Conservation (phyloP, 257 asterid species). For the Henckelia pumila region DNA sequence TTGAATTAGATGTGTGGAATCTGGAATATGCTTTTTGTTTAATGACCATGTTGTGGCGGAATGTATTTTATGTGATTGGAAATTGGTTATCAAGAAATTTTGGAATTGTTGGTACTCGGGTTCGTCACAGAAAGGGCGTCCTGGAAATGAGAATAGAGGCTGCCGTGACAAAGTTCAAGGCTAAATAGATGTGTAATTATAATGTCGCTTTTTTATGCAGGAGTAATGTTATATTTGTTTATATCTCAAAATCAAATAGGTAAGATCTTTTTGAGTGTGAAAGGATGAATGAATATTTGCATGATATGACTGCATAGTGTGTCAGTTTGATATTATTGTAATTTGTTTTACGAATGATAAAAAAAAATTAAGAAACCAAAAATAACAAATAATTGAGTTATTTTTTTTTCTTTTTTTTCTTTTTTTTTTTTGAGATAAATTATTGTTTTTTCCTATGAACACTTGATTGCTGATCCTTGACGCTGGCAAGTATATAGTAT, state of each 20-base stretch:
- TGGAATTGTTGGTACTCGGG: not conserved
- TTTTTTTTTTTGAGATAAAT: too few species aligned
- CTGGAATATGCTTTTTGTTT: not conserved
- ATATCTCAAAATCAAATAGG: not conserved
- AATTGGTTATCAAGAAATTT: too few species aligned
- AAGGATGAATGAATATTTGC: not conserved
- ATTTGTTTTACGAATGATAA: not conserved
- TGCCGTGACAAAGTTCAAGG: too few species aligned
- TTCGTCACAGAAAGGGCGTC: too few species aligned
- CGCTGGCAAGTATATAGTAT: conserved; percentile 78
- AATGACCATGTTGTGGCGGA: not conserved
- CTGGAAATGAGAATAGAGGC: too few species aligned
- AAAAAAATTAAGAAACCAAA: not conserved
- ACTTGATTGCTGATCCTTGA: conserved; percentile 45
- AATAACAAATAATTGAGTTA: not conserved
- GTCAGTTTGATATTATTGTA: not conserved
- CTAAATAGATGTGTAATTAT: too few species aligned
- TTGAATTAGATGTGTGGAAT: not conserved
- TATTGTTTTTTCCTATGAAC: not conserved
- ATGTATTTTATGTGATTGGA: not conserved
- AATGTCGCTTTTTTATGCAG: not conserved
- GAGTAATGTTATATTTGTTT: not conserved
- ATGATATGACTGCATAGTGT: not conserved
- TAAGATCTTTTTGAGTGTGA: not conserved
- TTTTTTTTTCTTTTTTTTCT: conserved; percentile 8